Conservation (phyloP, 371 early-diverging fungal species). For the Blyttiomyces sp. region DNA sequence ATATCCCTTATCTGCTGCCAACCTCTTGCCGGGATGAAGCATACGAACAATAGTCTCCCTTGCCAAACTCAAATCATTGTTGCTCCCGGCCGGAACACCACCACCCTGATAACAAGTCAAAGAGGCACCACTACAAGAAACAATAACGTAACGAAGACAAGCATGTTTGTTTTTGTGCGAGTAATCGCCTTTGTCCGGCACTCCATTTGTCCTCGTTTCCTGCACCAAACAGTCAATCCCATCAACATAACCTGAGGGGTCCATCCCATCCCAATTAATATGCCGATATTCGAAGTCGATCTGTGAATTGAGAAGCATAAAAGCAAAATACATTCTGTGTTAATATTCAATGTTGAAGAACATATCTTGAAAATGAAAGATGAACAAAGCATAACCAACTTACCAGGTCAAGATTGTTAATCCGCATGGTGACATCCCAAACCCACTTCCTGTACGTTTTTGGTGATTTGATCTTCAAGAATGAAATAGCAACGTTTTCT, state of each 20-base stretch:
- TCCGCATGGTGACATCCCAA: too few relatives aligned
- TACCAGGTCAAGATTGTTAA: too few relatives aligned
- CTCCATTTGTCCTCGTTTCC: background rate
- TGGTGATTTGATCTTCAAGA: too few relatives aligned
- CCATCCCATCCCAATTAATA: background rate
- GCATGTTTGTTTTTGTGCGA: background rate
- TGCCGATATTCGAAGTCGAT: background rate
- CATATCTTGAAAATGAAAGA: too few relatives aligned
- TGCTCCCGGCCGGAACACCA: background rate
- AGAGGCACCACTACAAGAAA: background rate
- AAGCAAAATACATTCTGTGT: too few relatives aligned
- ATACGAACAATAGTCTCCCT: background rate
- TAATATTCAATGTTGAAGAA: too few relatives aligned
- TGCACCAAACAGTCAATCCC: conserved; percentile 1
- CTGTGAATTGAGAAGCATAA: too few relatives aligned
- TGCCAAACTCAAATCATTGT: background rate
- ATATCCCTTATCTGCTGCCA: conserved; percentile 7
- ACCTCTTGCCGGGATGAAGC: background rate
- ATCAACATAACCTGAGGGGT: conserved; percentile 1
- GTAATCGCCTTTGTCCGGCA: conserved; percentile 4
- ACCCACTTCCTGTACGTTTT: too few relatives aligned
- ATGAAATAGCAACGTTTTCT: background rate
- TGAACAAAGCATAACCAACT: too few relatives aligned
- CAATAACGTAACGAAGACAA: background rate
- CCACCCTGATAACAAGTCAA: background rate